Percentiles rank a stretch among this genome's conserved stretches.
Conservation (phyloP, 768 basidiomycete species). For the Mycena crocata region DNA sequence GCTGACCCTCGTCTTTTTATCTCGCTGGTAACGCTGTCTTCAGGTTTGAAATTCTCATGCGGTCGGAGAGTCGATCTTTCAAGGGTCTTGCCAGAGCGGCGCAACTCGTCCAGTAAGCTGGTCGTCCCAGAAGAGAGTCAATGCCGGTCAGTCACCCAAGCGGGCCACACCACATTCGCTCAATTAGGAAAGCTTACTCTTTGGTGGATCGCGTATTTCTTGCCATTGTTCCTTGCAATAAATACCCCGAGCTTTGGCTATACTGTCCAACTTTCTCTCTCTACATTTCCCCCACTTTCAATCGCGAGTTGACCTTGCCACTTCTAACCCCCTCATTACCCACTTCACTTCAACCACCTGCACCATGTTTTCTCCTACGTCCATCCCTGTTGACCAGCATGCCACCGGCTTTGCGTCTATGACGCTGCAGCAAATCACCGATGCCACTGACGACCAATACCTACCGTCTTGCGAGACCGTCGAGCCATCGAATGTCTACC, state of each 20-base stretch:
- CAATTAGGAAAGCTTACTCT: constrained; percentile 15
- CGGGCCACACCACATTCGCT: neutral
- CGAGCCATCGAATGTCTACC: constrained; percentile 2
- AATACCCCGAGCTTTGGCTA: neutral
- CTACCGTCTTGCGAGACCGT: neutral
- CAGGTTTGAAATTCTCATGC: too few species aligned
- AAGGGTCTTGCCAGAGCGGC: too few species aligned
- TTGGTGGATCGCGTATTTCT: neutral
- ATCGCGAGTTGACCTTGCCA: constrained; percentile 14
- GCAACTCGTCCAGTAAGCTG: too few species aligned
- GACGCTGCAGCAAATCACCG: neutral
- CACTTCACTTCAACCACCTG: neutral
- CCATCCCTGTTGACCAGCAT: neutral
- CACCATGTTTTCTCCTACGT: neutral
- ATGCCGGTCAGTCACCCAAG: too few species aligned
- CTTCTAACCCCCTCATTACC: neutral
- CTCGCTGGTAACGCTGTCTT: too few species aligned
- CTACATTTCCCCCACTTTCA: neutral
- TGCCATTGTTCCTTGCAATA: constrained; percentile 11
- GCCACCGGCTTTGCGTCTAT: neutral
- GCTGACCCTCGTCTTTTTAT: too few species aligned
- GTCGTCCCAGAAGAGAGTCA: too few species aligned
- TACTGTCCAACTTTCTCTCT: neutral
- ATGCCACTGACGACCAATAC: constrained; percentile 19
- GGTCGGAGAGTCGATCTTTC: too few species aligned